A percentile compares a stretch with the other conserved stretches of the same genome.
phyloP scores from a whole-genome alignment of 441 rosid species.

The Biscutella laevigata region DNA sequence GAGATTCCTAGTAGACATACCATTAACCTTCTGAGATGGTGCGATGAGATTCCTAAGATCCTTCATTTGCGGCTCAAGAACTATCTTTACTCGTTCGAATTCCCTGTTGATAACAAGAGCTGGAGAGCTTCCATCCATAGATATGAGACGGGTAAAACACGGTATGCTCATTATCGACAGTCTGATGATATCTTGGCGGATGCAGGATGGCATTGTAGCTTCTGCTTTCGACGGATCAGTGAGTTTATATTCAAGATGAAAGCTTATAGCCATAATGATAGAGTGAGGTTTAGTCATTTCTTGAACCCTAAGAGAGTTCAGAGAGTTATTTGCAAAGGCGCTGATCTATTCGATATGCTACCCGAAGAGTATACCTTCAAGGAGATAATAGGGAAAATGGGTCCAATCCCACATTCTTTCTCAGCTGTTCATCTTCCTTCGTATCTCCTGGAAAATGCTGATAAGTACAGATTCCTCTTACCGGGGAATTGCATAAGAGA shows the following conservation, averaged over 20 bases:
- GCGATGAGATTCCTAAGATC: conserved; percentile 63
- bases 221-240: conserved; percentile 74
- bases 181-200: conserved; percentile 71
- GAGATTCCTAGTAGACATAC: conserved; percentile 94
- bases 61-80: conserved; percentile 79
- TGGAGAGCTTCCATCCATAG: conserved; percentile 92
- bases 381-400: conserved; percentile 92
- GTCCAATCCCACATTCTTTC: conserved; percentile 85
- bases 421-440: conserved; percentile 93
- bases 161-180: conserved; percentile 89
- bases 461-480: conserved; percentile 67
- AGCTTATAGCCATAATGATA: conserved; percentile 86
- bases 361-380: conserved; percentile 92
- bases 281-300: conserved; percentile 74
- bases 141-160: conserved; percentile 63
- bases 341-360: conserved; percentile 87
- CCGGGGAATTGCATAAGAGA: conserved; percentile 81
- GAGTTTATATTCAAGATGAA: conserved; percentile 93
- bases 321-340: conserved; percentile 75
- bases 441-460: conserved; percentile 70
- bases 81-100: conserved; percentile 86
- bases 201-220: conserved; percentile 95
- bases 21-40: conserved; percentile 86
- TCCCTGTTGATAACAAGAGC: conserved; percentile 70
- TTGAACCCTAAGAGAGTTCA: conserved; percentile 82